phyloP scores from a whole-genome alignment of 2,329 filamentous ascomycete genomes.

The Alternaria sp. region DNA sequence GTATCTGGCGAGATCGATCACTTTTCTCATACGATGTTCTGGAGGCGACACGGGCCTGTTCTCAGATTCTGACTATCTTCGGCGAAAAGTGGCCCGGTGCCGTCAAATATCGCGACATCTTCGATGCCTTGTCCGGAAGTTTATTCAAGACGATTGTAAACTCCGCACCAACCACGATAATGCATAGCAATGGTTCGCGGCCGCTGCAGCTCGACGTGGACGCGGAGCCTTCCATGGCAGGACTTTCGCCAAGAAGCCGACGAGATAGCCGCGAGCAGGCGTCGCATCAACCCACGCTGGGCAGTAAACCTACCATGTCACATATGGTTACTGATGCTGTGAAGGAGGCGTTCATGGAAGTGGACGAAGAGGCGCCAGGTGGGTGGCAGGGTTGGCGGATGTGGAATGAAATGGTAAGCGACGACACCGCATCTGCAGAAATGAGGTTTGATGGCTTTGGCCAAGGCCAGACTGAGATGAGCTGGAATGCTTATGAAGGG shows the following conservation, averaged over 20 bases:
- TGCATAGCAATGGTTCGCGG: not conserved
- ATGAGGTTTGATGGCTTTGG: slow-evolving; percentile 2
- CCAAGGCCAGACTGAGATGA: slow-evolving; percentile 12
- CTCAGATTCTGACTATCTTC: slow-evolving; percentile 34
- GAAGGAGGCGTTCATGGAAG: slow-evolving; percentile 39
- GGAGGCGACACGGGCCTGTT: slow-evolving; percentile 33
- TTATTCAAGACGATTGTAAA: slow-evolving; percentile 19
- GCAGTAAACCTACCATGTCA: slow-evolving; percentile 10
- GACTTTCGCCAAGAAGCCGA: not conserved
- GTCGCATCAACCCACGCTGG: not conserved
- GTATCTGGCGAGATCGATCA: slow-evolving; percentile 32
- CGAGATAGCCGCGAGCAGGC: not conserved
- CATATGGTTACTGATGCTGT: slow-evolving; percentile 30
- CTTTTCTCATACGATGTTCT: slow-evolving; percentile 35
- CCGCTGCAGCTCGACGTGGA: slow-evolving; percentile 9
- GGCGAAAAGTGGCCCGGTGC: slow-evolving; percentile 37
- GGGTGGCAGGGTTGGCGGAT: slow-evolving; percentile 37
- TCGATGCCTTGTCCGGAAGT: slow-evolving; percentile 29
- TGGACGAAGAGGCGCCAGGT: slow-evolving; percentile 34
- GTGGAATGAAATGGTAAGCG: slow-evolving; percentile 35
- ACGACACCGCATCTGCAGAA: not conserved
- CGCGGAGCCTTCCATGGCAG: not conserved
- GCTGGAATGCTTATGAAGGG: slow-evolving; percentile 8
- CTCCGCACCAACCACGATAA: not conserved
- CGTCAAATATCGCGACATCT: slow-evolving; percentile 37